Conservation (phyloP, 495 filamentous ascomycete genomes). For the Annulohypoxylon stygium region DNA sequence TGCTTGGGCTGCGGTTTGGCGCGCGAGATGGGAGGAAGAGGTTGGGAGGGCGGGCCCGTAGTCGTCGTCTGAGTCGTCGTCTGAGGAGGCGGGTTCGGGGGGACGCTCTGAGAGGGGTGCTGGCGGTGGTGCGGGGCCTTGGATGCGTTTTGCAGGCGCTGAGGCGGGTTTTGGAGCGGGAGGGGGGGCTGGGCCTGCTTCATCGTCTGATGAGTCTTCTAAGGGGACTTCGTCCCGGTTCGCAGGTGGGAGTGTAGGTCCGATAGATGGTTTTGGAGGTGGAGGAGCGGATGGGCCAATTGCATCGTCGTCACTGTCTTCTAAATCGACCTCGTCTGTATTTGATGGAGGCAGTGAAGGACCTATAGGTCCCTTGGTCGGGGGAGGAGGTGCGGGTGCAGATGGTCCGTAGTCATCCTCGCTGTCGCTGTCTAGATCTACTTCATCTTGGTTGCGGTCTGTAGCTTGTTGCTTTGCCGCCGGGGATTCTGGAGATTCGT, state of each 20-base stretch:
- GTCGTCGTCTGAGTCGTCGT: conserved; percentile 51
- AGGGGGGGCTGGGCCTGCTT: conserved; percentile 42
- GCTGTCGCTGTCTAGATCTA: conserved; percentile 49
- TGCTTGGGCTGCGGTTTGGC: conserved; percentile 39
- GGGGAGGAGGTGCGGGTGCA: conserved; percentile 46
- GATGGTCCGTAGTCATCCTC: conserved; percentile 56
- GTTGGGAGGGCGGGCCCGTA: conserved; percentile 88
- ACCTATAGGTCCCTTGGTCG: conserved; percentile 34
- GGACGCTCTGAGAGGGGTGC: conserved; percentile 53
- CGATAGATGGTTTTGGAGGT: conserved; percentile 47
- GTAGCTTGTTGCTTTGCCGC: conserved; percentile 53
- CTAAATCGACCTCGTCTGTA: conserved; percentile 38
- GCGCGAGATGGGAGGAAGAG: conserved; percentile 46
- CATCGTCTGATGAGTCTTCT: conserved; percentile 35
- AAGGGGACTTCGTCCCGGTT: conserved; percentile 46
- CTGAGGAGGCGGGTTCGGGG: conserved; percentile 50
- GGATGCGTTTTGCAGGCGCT: conserved; percentile 52
- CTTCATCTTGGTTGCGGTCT: conserved; percentile 55
- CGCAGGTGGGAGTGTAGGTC: conserved; percentile 52
- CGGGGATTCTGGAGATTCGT: conserved; percentile 55
- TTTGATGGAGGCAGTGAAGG: conserved; percentile 46
- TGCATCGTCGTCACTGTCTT: conserved; percentile 47
- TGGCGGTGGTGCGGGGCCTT: conserved; percentile 62
- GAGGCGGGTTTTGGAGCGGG: conserved; percentile 8
- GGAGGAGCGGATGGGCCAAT: conserved; percentile 37